Conservation (phyloP, 1,139 yeast genomes). For the Suhomyces bribrorum region DNA sequence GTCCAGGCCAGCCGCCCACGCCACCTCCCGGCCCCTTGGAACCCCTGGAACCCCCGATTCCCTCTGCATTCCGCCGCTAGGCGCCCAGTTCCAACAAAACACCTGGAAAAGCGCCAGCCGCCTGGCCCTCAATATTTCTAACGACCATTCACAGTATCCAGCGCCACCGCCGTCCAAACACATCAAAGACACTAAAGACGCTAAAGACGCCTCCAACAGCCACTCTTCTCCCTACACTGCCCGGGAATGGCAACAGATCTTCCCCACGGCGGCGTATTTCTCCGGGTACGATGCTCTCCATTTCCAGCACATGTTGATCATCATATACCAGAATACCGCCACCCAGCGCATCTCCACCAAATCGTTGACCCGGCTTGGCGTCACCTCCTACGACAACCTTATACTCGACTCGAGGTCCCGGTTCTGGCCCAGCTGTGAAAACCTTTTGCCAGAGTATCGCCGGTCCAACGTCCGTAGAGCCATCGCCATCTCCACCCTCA, state of each 20-base stretch:
- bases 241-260: constrained; percentile 41
- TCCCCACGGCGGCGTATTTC: constrained; percentile 57
- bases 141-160: neutral
- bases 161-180: neutral
- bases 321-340: constrained; percentile 52
- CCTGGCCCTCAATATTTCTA: constrained; percentile 1
- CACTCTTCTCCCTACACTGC: constrained; percentile 9
- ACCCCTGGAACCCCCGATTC: neutral
- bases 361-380: constrained; percentile 70
- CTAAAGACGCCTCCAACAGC: too few relatives aligned
- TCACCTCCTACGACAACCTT: constrained; percentile 59
- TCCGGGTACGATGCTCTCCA: constrained; percentile 52
- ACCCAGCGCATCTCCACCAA: constrained; percentile 57
- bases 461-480: constrained; percentile 68
- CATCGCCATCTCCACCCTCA: constrained; percentile 71
- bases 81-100: constrained; percentile 9
- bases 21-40: constrained; percentile 1
- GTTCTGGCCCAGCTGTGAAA: constrained; percentile 78
- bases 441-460: constrained; percentile 52
- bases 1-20: constrained; percentile 1
- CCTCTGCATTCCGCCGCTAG: constrained; percentile 8
- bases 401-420: constrained; percentile 63
- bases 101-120: constrained; percentile 9
- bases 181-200: neutral
- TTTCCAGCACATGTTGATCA: constrained; percentile 53